A percentile compares a stretch with the other conserved stretches of the same genome.
These are phyloP conservation scores for Thalassiosira hispida DNA, from an alignment of 352 stramenopile species.

Conservation along the genomic window DNA sequence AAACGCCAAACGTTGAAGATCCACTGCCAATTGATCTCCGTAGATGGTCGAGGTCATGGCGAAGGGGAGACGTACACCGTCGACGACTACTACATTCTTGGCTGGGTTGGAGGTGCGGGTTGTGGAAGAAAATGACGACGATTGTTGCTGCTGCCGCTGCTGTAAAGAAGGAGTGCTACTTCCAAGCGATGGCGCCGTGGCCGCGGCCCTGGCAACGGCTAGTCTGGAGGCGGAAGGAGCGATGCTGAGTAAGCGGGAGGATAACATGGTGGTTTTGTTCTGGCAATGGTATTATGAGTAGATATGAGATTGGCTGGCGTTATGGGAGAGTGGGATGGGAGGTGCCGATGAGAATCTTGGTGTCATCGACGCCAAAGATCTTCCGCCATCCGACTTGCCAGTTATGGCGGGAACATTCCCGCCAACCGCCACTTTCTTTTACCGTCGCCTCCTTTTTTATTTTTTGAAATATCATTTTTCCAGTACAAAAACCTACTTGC, in stretches of 20 bases:
- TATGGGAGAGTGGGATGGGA: too few relatives aligned
- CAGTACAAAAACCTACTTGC: too few relatives aligned
- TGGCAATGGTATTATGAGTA: too few relatives aligned
- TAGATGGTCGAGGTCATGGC: conserved; percentile 94
- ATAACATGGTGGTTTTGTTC: not conserved
- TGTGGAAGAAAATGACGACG: conserved; percentile 13
- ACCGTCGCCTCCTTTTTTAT: too few relatives aligned
- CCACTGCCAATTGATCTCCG: conserved; percentile 96
- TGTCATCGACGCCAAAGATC: too few relatives aligned
- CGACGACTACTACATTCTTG: conserved; percentile 90
- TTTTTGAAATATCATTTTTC: too few relatives aligned
- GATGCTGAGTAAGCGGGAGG: not conserved
- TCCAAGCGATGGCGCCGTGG: not conserved
- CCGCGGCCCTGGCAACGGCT: not conserved
- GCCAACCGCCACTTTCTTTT: too few relatives aligned
- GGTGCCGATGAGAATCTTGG: too few relatives aligned
- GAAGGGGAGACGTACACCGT: conserved; percentile 95
- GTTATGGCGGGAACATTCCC: too few relatives aligned
- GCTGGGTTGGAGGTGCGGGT: not conserved
- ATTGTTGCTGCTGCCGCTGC: conserved; percentile 5
- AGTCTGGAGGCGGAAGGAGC: not conserved
- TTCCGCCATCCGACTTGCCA: too few relatives aligned
- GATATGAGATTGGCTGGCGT: too few relatives aligned
- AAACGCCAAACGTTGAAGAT: conserved; percentile 95
- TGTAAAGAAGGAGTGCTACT: not conserved